Evolutionary conservation across 441 rosid species (phyloP).

Genomic region (Viola pubescens): DNA sequence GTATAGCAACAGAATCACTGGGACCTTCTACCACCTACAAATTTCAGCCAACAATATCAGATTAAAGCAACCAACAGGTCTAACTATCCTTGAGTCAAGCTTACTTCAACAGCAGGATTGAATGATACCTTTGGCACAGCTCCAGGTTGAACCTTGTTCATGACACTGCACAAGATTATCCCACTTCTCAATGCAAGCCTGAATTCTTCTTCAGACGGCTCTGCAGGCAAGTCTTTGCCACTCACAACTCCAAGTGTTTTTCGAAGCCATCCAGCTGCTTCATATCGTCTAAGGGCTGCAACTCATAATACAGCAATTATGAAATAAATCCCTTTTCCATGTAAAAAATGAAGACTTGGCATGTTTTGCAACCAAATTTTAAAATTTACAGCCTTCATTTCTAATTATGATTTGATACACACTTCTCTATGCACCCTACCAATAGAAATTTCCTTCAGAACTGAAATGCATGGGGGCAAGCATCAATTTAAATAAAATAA

Average conservation of each 20-base stretch:
- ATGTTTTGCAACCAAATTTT: background rate
- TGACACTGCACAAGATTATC: slow-evolving; percentile 69
- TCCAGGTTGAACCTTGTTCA: slow-evolving; percentile 78
- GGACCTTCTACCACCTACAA: slow-evolving; percentile 80
- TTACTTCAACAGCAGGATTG: background rate
- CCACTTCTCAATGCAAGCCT: slow-evolving; percentile 82
- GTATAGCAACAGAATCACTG: slow-evolving; percentile 50
- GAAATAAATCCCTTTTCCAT: background rate
- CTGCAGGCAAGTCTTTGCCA: slow-evolving; percentile 72
- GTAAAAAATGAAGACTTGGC: background rate
- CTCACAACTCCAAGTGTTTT: slow-evolving; percentile 67
- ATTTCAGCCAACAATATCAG: background rate
- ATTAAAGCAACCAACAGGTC: background rate
- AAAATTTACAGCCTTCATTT: background rate
- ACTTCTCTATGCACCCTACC: background rate
- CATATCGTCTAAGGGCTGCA: slow-evolving; percentile 59
- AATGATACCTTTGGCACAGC: slow-evolving; percentile 60
- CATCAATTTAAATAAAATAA: too few species aligned
- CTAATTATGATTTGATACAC: background rate
- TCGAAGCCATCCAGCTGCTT: slow-evolving; percentile 80
- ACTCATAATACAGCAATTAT: background rate
- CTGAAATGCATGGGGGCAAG: background rate
- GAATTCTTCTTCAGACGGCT: slow-evolving; percentile 81
- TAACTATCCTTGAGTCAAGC: background rate
- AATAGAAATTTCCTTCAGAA: background rate